These are phyloP conservation scores for Boletus sensibilis DNA, from an alignment of 768 basidiomycete genomes.

Conservation along the genomic window DNA sequence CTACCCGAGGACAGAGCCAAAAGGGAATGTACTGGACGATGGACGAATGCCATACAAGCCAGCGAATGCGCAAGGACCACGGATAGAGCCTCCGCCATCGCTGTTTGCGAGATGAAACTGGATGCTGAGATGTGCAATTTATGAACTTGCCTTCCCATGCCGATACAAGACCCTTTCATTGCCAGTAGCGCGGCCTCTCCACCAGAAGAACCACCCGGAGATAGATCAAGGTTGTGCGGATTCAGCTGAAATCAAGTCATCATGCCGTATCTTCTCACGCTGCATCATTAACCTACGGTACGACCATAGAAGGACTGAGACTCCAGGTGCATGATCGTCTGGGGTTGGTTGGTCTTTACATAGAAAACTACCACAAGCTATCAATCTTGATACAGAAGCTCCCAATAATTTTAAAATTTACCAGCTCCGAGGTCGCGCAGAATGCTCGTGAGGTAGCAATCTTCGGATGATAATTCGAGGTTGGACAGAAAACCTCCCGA, in stretches of 20 bases:
- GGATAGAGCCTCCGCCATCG: too few relatives aligned
- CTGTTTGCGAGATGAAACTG: not conserved
- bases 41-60: constrained; percentile 45
- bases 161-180: constrained; percentile 44
- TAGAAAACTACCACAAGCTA: constrained; percentile 36
- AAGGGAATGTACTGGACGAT: constrained; percentile 33
- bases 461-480: constrained; percentile 25
- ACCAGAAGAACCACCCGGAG: too few relatives aligned
- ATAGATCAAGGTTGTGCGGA: too few relatives aligned
- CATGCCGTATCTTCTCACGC: too few relatives aligned
- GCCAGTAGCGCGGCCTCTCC: too few relatives aligned
- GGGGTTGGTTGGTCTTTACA: constrained; percentile 44
- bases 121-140: not conserved
- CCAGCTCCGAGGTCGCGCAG: constrained; percentile 44
- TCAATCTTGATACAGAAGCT: constrained; percentile 4
- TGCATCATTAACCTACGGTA: constrained; percentile 13
- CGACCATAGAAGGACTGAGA: constrained; percentile 35
- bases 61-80: constrained; percentile 33
- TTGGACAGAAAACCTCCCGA: constrained; percentile 36
- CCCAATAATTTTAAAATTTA: constrained; percentile 2
- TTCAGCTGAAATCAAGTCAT: constrained; percentile 34
- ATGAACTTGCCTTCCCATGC: constrained; percentile 40
- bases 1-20: constrained; percentile 9
- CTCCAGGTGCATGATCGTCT: constrained; percentile 42
- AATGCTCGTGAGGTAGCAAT: constrained; percentile 33